Base-by-base conservation (phyloP, 1,284 basidiomycete genomes). In the Moesziomyces sp. region DNA sequence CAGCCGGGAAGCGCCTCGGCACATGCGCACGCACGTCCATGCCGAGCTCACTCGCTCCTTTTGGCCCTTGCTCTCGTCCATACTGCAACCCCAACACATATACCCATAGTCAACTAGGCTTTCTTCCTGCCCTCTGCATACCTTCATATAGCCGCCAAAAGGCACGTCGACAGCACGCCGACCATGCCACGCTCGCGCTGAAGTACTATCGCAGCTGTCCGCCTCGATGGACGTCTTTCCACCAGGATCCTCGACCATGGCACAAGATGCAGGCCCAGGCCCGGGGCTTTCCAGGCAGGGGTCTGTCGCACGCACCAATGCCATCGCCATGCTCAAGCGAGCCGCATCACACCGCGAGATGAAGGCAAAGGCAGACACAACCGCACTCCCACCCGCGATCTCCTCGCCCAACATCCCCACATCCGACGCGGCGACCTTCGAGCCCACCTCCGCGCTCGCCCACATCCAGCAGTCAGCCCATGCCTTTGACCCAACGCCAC, bases 261-360 rank as follows among this genome's bases (percentile, higher is more conserved):
- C 46, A 18, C 35, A 38, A 35, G 61, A 52, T 14, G 43, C 57
- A 18, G 13, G 42, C 13, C 21, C 67, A 11, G 49, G 34, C 21
- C 21, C 21, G 21, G 21, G 21, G 21, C 21, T 21, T 21, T 21
- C 21, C 21, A 21, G 71, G 16, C 65, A 74, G 48, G 71, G 71
- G 46, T 74, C 71, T 35, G 56, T 66, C 2, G 62, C 73, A 16
- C 74, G 76, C 13, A 68, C 65, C 16, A 59, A 78, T 52, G 78
- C 78, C 43, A 75, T 80, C 24, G 76, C 76, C n/a, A 73, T 65
- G 63, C 65, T 80, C 50, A 71, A 67, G 28, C 58, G 78, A n/a
- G 78, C 78, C 11, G 78, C 77, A 14, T 78, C 76, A 3, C 77
- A 80, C 23, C 28, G 78, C 8, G 77, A 80, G 58, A 60, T 74